Conservation (phyloP, 2,329 filamentous ascomycete genomes). For the Aspergillus amoenus region DNA sequence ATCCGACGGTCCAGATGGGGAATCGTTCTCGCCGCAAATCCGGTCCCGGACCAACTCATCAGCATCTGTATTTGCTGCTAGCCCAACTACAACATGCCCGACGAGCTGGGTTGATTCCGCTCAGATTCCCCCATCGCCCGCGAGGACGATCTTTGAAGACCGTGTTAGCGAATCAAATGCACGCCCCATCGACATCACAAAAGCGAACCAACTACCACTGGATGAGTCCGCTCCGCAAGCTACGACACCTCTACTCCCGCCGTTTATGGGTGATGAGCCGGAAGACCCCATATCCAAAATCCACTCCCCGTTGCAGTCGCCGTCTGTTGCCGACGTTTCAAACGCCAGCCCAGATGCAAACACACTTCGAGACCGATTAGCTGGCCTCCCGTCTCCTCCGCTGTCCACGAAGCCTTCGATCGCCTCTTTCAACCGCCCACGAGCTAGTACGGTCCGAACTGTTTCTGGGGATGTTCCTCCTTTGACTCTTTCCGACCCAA, state of each 20-base stretch:
- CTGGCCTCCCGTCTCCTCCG: constrained; percentile 63
- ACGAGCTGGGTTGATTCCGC: constrained; percentile 50
- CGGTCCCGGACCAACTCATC: constrained; percentile 44
- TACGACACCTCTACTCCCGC: constrained; percentile 81
- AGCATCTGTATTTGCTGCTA: constrained; percentile 38
- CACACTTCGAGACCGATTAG: constrained; percentile 44
- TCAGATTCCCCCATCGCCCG: constrained; percentile 59
- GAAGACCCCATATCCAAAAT: constrained; percentile 54
- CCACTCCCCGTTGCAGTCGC: constrained; percentile 83
- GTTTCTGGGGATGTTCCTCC: constrained; percentile 52
- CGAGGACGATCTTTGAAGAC: constrained; percentile 63
- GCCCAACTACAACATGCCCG: constrained; percentile 31
- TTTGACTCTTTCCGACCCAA: constrained; percentile 62
- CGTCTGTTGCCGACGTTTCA: constrained; percentile 66
- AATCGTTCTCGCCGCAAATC: constrained; percentile 30
- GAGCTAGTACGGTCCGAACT: constrained; percentile 44
- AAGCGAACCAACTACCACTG: constrained; percentile 48
- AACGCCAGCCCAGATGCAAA: constrained; percentile 45
- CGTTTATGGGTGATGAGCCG: constrained; percentile 66
- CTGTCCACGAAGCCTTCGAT: constrained; percentile 75
- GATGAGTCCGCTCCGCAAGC: constrained; percentile 64
- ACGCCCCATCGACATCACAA: constrained; percentile 53
- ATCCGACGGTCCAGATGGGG: constrained; percentile 35
- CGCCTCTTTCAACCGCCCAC: constrained; percentile 65
- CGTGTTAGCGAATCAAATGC: constrained; percentile 49